phyloP scores from a whole-genome alignment of 75 land plant genomes.

The Cunninghamia lanceolata region DNA sequence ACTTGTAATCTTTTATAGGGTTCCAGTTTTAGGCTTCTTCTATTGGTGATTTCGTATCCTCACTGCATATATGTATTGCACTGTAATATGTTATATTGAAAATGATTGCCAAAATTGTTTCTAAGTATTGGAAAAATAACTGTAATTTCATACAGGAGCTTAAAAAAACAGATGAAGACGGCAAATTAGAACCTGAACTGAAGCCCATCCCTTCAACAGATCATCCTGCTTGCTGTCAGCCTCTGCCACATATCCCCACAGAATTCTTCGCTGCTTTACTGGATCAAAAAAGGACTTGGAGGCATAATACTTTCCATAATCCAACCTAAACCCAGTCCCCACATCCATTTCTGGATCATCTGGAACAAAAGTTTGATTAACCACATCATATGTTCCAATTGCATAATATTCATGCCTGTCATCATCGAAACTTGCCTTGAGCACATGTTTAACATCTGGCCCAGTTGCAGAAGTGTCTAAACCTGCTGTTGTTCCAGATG shows the following conservation, averaged over 20 bases:
- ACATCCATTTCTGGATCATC: slow-evolving; percentile 57
- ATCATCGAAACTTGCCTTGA: slow-evolving; percentile 87
- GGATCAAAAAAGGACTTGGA: slow-evolving; percentile 86
- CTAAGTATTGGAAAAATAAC: neutral
- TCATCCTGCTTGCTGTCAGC: slow-evolving; percentile 71
- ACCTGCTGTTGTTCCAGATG: slow-evolving; percentile 18
- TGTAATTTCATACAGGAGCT: neutral
- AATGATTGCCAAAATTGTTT: neutral
- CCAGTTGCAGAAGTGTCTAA: slow-evolving; percentile 59
- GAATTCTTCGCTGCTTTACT: slow-evolving; percentile 52
- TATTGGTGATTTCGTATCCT: neutral
- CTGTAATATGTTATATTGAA: neutral
- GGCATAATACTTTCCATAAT: slow-evolving; percentile 83
- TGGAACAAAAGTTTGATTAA: slow-evolving; percentile 42
- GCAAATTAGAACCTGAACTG: slow-evolving; percentile 43
- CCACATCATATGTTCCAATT: slow-evolving; percentile 57
- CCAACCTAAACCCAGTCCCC: slow-evolving; percentile 66
- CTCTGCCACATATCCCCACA: slow-evolving; percentile 92
- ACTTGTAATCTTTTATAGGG: neutral
- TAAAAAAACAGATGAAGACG: neutral
- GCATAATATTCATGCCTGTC: slow-evolving; percentile 77
- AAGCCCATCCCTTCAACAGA: slow-evolving; percentile 80
- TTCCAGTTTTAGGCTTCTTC: neutral
- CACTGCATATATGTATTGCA: neutral
- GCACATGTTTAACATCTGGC: slow-evolving; percentile 56